Evolutionary conservation across 805 yeast genomes (phyloP), one percentile per base, ranked within the genome.

Genomic region (Metschnikowia santaceciliae): DNA sequence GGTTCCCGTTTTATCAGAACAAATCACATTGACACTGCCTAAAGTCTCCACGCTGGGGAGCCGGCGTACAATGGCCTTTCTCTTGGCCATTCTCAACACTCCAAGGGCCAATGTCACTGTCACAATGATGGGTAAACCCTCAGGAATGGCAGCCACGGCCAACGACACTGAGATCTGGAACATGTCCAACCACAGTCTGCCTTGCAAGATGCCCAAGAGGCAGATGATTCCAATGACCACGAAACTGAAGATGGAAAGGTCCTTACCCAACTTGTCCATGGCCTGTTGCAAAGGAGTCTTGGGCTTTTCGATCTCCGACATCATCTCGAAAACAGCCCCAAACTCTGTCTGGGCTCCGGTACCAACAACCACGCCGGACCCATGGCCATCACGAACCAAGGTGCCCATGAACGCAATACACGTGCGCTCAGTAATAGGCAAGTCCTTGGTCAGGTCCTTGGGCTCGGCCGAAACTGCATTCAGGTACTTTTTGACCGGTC

Each of bases 101-200:
- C 99, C 99, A 20, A 94, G 75, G 0, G 99, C 99, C 55, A 94
- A 75, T 0, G 99, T 94, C 8, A 94, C 99, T 5, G 99, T 92
- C 38, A 94, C 99, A 66, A 94, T 94, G 61, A 94, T 94, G 0
- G 99, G 99, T 58, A 94, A 79, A 49, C 99, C 99, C 70, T 94
- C 99, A 4, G 99, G 99, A 60, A 94, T 94, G 3, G 99, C 99
- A 46, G 99, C 99, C 17, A 94, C 99, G 2, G 99, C 99, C 55
- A 94, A 76, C 1, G 97, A 90, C 8, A 94, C 99, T 1, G 97
- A 89, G 52, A 94, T 90, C 68, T 92, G 97, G 71, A 94, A 92
- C 97, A 95, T 94, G 56, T 94, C 98, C 51, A 94, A 78, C 97
- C 97, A 91, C 8, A 88, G 79, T 55, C 96, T 86, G 45, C 99